Evolutionary conservation across 2,329 filamentous ascomycete species (phyloP).

Genomic region (Aspergillus brunneoviolaceus): DNA sequence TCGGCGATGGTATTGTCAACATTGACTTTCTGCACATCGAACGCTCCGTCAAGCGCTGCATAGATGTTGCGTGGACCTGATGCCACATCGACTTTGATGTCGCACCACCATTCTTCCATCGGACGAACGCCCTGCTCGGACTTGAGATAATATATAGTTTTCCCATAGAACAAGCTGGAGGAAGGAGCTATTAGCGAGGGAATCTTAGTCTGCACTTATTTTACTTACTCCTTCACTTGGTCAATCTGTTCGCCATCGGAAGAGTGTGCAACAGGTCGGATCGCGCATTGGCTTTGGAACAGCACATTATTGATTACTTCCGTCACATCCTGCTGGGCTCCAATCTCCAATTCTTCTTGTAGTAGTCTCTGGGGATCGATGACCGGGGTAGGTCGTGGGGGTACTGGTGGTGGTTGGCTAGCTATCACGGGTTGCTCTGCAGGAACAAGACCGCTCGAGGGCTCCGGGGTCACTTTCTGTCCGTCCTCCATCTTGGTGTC

Average conservation of each 20-base stretch:
- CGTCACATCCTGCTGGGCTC: slow-evolving; percentile 88
- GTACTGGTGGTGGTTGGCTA: slow-evolving; percentile 58
- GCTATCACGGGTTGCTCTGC: slow-evolving; percentile 35
- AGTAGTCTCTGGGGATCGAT: slow-evolving; percentile 35
- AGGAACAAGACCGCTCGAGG: slow-evolving; percentile 9
- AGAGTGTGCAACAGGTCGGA: slow-evolving; percentile 67
- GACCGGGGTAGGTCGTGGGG: slow-evolving; percentile 50
- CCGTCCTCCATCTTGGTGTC: slow-evolving; percentile 24
- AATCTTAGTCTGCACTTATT: neutral
- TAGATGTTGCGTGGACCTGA: slow-evolving; percentile 68
- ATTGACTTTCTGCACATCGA: slow-evolving; percentile 74
- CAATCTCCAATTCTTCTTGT: slow-evolving; percentile 55
- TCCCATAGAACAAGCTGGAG: slow-evolving; percentile 52
- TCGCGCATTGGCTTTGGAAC: slow-evolving; percentile 85
- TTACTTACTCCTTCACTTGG: slow-evolving; percentile 63
- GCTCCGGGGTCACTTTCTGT: slow-evolving; percentile 16
- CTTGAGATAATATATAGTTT: slow-evolving; percentile 47
- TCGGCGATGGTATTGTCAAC: slow-evolving; percentile 60
- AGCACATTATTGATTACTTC: slow-evolving; percentile 94
- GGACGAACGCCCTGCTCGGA: slow-evolving; percentile 47
- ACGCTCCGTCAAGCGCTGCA: slow-evolving; percentile 78
- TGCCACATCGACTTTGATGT: slow-evolving; percentile 62
- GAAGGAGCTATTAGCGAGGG: neutral
- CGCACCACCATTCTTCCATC: slow-evolving; percentile 60
- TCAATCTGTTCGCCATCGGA: slow-evolving; percentile 76